These are phyloP conservation scores for Acer saccharum DNA, from an alignment of 345 rosid species.

Conservation along the genomic window DNA sequence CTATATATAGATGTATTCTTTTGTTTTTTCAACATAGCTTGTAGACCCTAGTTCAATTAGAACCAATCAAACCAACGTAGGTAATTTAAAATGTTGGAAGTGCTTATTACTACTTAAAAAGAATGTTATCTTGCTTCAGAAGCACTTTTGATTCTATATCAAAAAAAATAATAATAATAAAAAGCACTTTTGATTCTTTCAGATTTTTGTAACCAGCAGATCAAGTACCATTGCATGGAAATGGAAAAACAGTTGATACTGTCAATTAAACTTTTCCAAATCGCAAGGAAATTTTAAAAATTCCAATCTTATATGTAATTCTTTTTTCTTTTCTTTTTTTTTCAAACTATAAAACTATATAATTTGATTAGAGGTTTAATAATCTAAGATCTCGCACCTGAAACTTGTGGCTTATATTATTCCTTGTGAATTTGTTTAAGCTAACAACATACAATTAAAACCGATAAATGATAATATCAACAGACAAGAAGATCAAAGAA, in stretches of 20 bases:
- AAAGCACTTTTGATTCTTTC: neutral
- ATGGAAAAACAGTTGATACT: neutral
- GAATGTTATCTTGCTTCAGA: neutral
- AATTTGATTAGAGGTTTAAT: no score
- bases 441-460: neutral
- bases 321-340: no score
- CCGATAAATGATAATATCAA: neutral
- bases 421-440: neutral
- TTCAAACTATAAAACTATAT: no score
- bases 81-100: neutral
- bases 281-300: neutral
- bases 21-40: neutral
- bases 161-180: no score
- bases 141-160: neutral
- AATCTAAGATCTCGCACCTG: no score
- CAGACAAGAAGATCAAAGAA: slow-evolving; percentile 13
- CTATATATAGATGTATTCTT: neutral
- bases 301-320: neutral
- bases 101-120: neutral
- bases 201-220: neutral
- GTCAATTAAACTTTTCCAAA: neutral
- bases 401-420: no score
- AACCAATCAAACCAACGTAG: neutral
- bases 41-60: neutral
- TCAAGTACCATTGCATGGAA: neutral